These are phyloP conservation scores for Ganoderma meredithae DNA, from an alignment of 1,284 basidiomycete genomes.

Conservation along the genomic window DNA sequence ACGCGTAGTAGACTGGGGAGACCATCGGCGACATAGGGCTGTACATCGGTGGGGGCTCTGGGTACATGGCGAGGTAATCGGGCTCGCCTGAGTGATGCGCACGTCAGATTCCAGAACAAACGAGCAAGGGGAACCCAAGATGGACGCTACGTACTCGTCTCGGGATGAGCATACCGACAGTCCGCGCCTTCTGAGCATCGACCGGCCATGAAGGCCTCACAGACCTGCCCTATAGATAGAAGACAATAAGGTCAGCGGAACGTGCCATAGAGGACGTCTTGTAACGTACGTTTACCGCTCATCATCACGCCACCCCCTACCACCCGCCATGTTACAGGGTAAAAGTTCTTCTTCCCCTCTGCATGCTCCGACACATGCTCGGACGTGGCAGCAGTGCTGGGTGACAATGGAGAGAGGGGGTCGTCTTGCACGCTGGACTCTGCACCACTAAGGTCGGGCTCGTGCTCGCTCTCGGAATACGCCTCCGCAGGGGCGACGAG, in stretches of 20 bases:
- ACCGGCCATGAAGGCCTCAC: conserved; percentile 45
- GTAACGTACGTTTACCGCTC: conserved; percentile 48
- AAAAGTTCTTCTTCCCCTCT: conserved; percentile 45
- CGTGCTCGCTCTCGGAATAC: conserved; percentile 14
- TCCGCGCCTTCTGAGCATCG: conserved; percentile 47
- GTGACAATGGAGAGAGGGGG: conserved; percentile 9
- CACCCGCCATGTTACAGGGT: conserved; percentile 55
- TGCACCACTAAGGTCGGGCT: conserved; percentile 28
- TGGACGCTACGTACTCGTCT: conserved; percentile 29
- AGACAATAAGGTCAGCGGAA: not conserved
- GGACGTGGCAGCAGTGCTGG: conserved; percentile 24
- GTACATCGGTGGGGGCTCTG: conserved; percentile 22
- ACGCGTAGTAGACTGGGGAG: conserved; percentile 26
- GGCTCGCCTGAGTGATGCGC: conserved; percentile 18
- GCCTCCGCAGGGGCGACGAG: conserved; percentile 9
- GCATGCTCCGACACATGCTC: conserved; percentile 24
- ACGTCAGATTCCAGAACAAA: not conserved
- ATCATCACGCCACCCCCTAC: conserved; percentile 59
- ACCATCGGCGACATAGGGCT: conserved; percentile 22
- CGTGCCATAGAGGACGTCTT: not conserved
- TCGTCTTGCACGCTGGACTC: conserved; percentile 28
- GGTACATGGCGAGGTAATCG: conserved; percentile 16
- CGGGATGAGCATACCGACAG: conserved; percentile 49
- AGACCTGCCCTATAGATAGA: conserved; percentile 45
- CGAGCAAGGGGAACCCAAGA: not conserved